Base-by-base conservation (phyloP, 352 stramenopile genomes). In the Pythium monospermum region DNA sequence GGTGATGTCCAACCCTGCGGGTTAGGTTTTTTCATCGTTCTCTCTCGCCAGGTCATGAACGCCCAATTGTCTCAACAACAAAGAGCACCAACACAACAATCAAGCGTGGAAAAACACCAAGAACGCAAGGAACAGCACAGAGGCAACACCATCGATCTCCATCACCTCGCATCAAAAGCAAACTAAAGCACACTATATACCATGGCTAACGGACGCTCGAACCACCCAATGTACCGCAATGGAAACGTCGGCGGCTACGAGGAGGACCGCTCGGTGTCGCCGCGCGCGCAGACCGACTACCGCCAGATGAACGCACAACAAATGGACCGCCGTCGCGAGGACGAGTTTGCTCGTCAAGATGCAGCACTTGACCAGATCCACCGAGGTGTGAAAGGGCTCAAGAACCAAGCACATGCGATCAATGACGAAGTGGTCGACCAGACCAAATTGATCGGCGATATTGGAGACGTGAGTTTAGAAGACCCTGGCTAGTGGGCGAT, bases 371-470 rank as follows among this genome's bases (percentile, higher is more conserved):
- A 93, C 59, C 62, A 91, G 49, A 86, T 93, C 47, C 74, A 89
- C 61, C 69, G 64, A 44, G 82, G 82, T 46, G 82, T 90, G 23
- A 76, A 82, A 57, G 73, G 76, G 1, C 71, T 93, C 6, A 88
- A 88, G 76, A 83, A 86, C 65, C 78, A 93, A 38, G 82, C 82
- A 35, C 71, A 87, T 19, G 82, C 79, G 22, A 93, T 93, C 54
- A 91, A 93, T 48, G 76, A 72, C 54, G 82, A 93, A 65, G 82
- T 93, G 13, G 63, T 90, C 30, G 75, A 86, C 57, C 82, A 93
- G 55, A 93, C 87, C 55, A 60, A 69, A 58, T 82, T 91, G 64
- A 85, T 93, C 51, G 82, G 90, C 57, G 73, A 89, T 62, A 80
- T 93, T 37, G 62, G 60, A 54, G 67, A 73, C 48, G 82, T 91